Percentiles rank a stretch among this genome's conserved stretches.
Conservation (phyloP, 177 flowering plant species). For the Vitis hybrid region DNA sequence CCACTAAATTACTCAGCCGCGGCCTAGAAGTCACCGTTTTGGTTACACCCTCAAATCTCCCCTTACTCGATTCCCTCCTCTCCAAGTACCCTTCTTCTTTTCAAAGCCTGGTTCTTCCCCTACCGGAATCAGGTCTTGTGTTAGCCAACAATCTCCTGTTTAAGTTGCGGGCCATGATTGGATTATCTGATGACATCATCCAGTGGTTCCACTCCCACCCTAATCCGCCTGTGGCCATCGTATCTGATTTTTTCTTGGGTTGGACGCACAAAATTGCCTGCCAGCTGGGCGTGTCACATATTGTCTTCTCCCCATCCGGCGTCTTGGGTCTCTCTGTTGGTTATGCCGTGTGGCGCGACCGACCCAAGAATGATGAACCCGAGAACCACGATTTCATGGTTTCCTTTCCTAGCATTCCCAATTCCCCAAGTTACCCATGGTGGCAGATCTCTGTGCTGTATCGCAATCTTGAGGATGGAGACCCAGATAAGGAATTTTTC, state of each 20-base stretch:
- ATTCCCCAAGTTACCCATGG: conserved; percentile 47
- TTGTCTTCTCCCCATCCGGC: conserved; percentile 33
- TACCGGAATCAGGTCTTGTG: neutral
- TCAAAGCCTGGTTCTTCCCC: conserved; percentile 12
- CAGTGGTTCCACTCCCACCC: conserved; percentile 32
- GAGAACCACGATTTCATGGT: conserved; percentile 14
- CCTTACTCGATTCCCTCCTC: conserved; percentile 24
- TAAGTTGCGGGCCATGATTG: neutral
- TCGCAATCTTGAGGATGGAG: conserved; percentile 27
- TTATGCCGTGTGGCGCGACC: conserved; percentile 29
- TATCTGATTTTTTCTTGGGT: conserved; percentile 34
- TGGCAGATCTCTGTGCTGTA: conserved; percentile 41
- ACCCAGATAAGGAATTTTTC: conserved; percentile 35
- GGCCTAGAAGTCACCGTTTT: conserved; percentile 3
- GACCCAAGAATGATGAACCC: conserved; percentile 15
- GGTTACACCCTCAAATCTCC: conserved; percentile 6
- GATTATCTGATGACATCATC: conserved; percentile 13
- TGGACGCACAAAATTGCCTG: conserved; percentile 27
- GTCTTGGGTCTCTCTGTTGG: conserved; percentile 30
- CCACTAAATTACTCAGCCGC: neutral
- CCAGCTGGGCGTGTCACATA: conserved; percentile 18
- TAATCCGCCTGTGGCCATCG: conserved; percentile 26
- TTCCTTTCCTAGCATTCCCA: conserved; percentile 34
- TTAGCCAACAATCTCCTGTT: too few relatives aligned
- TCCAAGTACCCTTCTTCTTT: conserved; percentile 16